phyloP scores from a whole-genome alignment of 768 basidiomycete species.

The Ramaria sp. region DNA sequence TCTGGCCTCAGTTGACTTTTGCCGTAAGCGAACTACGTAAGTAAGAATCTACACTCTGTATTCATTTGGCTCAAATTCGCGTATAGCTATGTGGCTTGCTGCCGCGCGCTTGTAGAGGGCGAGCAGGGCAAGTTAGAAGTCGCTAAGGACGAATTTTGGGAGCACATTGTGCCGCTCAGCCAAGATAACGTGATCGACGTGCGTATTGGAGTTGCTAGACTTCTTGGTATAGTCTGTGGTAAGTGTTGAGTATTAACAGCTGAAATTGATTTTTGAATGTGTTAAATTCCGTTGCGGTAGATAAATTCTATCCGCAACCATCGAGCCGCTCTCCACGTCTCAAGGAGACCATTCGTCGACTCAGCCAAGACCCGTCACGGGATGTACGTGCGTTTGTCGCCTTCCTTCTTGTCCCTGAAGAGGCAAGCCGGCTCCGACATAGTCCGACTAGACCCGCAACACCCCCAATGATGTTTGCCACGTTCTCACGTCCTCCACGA shows the following conservation, averaged over 20 bases:
- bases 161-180: conserved; percentile 43
- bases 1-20: conserved; percentile 36
- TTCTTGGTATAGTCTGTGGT: conserved; percentile 49
- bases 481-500: conserved; percentile 28
- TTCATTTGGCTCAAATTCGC: conserved; percentile 10
- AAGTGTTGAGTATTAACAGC: conserved; percentile 19
- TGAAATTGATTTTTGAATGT: not conserved
- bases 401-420: not conserved
- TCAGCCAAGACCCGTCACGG: conserved; percentile 4
- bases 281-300: not conserved
- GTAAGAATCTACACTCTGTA: conserved; percentile 18
- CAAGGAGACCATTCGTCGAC: not conserved
- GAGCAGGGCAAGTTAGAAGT: conserved; percentile 27
- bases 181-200: conserved; percentile 72
- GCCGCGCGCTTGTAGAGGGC: conserved; percentile 44
- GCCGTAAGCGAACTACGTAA: conserved; percentile 65
- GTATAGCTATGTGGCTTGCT: conserved; percentile 62
- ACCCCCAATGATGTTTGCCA: conserved; percentile 17
- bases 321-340: not conserved
- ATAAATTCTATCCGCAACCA: conserved; percentile 1
- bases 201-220: conserved; percentile 74
- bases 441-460: not conserved
- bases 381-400: conserved; percentile 7
- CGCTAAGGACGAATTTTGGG: conserved; percentile 41
- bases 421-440: not conserved